Percentiles rank a stretch among this genome's conserved stretches.
Conservation (phyloP, 768 basidiomycete genomes). For the Boletus rubroflammeus region DNA sequence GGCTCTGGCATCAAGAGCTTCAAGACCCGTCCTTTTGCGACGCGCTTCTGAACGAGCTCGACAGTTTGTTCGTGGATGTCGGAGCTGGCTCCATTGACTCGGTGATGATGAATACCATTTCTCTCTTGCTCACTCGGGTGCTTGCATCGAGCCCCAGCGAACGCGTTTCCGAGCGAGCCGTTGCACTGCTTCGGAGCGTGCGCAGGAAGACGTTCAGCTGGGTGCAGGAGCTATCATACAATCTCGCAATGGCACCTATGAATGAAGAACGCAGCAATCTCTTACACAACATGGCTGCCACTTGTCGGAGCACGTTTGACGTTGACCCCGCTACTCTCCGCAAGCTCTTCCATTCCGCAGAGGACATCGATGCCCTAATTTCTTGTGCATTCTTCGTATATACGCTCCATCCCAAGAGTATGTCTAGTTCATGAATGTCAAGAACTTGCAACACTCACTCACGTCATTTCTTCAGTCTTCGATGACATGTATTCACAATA, state of each 20-base stretch:
- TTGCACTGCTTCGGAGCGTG: background rate
- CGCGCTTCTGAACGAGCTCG: background rate
- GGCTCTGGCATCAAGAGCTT: background rate
- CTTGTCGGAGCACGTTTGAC: background rate
- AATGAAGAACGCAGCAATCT: background rate
- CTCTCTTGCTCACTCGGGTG: no score
- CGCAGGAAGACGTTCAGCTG: background rate
- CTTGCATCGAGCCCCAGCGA: background rate
- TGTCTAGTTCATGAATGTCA: background rate
- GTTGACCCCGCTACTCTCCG: background rate
- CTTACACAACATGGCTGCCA: background rate
- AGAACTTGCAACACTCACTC: background rate
- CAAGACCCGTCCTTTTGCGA: background rate
- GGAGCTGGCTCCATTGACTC: no score
- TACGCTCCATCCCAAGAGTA: constrained; percentile 5
- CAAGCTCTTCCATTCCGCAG: constrained; percentile 6
- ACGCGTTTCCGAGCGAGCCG: background rate
- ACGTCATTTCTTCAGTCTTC: background rate
- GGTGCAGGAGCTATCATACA: background rate
- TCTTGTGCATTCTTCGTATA: constrained; percentile 25
- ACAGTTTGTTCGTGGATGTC: no score
- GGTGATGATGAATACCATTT: no score
- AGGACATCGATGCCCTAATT: constrained; percentile 15
- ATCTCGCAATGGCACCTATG: background rate
- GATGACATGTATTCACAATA: background rate